Conservation (phyloP, 1,284 basidiomycete species). For the Neotropicomus parvogracilis region DNA sequence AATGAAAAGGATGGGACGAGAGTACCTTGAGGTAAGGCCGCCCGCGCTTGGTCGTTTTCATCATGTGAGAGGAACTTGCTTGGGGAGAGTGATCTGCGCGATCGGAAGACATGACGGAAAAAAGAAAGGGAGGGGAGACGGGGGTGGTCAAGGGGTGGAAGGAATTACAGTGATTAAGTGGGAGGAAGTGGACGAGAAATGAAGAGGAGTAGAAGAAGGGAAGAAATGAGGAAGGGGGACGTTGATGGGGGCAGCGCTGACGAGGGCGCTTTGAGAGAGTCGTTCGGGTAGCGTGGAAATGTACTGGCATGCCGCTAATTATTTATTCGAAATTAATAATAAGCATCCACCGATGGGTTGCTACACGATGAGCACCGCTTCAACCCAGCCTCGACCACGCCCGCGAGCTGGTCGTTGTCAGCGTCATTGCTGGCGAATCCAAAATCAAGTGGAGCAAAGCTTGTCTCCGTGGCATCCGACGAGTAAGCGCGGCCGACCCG, state of each 20-base stretch:
- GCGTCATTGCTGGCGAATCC: too few species aligned
- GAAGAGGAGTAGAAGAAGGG: slow-evolving; percentile 29
- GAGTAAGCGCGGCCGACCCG: too few species aligned
- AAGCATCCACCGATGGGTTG: too few species aligned
- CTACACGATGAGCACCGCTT: too few species aligned
- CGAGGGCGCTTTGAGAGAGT: slow-evolving; percentile 17
- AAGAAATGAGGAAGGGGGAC: slow-evolving; percentile 31
- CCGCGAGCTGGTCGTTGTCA: too few species aligned
- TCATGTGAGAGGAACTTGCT: slow-evolving; percentile 81
- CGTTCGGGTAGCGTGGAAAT: slow-evolving; percentile 28
- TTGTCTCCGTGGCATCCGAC: too few species aligned
- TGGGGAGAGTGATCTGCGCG: slow-evolving; percentile 36
- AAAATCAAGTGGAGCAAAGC: too few species aligned
- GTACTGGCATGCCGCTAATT: slow-evolving; percentile 14
- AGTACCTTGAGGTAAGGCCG: slow-evolving; percentile 88
- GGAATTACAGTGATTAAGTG: slow-evolving; percentile 24
- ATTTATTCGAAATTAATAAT: slow-evolving; percentile 33
- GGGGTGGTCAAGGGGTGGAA: slow-evolving; percentile 27
- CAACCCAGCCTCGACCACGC: too few species aligned
- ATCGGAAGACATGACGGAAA: slow-evolving; percentile 40
- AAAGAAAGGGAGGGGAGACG: slow-evolving; percentile 24
- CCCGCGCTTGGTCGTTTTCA: slow-evolving; percentile 94
- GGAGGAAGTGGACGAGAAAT: slow-evolving; percentile 21
- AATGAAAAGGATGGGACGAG: slow-evolving; percentile 5
- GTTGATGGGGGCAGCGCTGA: slow-evolving; percentile 23